Evolutionary conservation across 2,329 filamentous ascomycete genomes (phyloP).

Genomic region (Ophiostoma montium): DNA sequence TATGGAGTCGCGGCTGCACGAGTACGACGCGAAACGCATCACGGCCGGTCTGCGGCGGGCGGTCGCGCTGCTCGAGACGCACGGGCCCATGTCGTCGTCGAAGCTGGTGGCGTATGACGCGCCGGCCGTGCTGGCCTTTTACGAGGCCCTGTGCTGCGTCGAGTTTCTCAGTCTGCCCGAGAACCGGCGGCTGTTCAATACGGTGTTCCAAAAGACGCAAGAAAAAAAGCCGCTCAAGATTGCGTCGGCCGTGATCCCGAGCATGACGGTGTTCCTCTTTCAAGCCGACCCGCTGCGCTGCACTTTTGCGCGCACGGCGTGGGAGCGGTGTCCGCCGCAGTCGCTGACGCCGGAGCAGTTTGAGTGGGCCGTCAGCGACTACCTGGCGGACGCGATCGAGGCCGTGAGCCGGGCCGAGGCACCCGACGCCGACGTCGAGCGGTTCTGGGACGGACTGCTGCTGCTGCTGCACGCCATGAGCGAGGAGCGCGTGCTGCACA

Average conservation of each 20-base stretch:
- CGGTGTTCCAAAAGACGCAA: constrained; percentile 69
- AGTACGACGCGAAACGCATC: constrained; percentile 23
- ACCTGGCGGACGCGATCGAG: constrained; percentile 52
- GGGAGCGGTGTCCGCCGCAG: constrained; percentile 48
- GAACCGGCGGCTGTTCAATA: constrained; percentile 52
- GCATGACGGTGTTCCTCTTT: constrained; percentile 76
- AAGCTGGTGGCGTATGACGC: constrained; percentile 34
- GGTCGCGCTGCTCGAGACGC: constrained; percentile 31
- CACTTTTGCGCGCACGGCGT: constrained; percentile 54
- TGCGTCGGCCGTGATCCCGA: constrained; percentile 57
- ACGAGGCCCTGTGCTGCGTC: constrained; percentile 77
- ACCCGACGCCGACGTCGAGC: constrained; percentile 37
- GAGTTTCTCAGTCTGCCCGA: constrained; percentile 51
- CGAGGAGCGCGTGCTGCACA: constrained; percentile 60
- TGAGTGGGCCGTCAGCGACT: constrained; percentile 71
- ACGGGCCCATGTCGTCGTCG: constrained; percentile 31
- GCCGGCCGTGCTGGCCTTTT: constrained; percentile 62
- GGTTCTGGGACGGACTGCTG: constrained; percentile 68
- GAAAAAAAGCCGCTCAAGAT: constrained; percentile 67
- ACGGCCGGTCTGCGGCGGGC: constrained; percentile 31
- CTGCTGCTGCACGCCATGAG: constrained; percentile 62
- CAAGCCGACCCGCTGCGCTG: constrained; percentile 49
- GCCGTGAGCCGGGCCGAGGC: constrained; percentile 39
- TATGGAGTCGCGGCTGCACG: constrained; percentile 26
- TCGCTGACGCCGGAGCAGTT: constrained; percentile 59